Conservation (phyloP, 106 monocot genomes). For the Acorus calamus region DNA sequence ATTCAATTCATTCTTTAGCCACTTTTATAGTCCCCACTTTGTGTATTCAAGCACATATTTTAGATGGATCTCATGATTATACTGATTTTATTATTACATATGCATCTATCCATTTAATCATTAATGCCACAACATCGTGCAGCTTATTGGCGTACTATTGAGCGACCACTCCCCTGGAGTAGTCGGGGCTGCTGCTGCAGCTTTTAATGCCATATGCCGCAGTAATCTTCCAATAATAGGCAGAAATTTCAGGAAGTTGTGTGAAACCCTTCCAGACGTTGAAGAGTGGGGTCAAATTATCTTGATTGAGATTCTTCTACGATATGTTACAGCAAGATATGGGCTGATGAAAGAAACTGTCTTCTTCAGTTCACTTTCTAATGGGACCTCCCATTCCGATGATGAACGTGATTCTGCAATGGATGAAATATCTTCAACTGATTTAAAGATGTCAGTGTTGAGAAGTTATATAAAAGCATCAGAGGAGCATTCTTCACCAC, state of each 20-base stretch:
- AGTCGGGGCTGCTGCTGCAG: conserved; percentile 78
- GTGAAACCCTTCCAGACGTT: conserved; percentile 84
- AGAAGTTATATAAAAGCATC: conserved; percentile 57
- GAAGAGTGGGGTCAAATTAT: conserved; percentile 95
- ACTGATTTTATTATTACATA: no score
- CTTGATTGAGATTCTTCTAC: conserved; percentile 71
- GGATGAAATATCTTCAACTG: conserved; percentile 11
- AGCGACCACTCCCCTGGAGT: conserved; percentile 75
- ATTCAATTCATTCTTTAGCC: no score
- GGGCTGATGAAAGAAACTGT: conserved; percentile 73
- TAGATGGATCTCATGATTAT: no score
- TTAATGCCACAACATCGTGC: conserved; percentile 7
- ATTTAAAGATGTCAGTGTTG: conserved; percentile 32
- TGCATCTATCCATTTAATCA: no score
- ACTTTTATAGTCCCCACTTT: no score
- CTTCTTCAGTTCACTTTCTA: conserved; percentile 25
- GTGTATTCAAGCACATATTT: no score
- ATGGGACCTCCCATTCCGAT: conserved; percentile 3
- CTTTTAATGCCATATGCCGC: conserved; percentile 75
- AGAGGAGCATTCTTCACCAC: conserved; percentile 23
- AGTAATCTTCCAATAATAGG: conserved; percentile 52
- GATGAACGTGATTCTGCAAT: conserved; percentile 1
- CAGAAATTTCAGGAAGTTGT: conserved; percentile 62
- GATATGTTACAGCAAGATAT: conserved; percentile 77
- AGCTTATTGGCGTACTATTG: conserved; percentile 68